Base-by-base conservation (phyloP, 1,284 basidiomycete species). In the Microbotryum violaceum region DNA sequence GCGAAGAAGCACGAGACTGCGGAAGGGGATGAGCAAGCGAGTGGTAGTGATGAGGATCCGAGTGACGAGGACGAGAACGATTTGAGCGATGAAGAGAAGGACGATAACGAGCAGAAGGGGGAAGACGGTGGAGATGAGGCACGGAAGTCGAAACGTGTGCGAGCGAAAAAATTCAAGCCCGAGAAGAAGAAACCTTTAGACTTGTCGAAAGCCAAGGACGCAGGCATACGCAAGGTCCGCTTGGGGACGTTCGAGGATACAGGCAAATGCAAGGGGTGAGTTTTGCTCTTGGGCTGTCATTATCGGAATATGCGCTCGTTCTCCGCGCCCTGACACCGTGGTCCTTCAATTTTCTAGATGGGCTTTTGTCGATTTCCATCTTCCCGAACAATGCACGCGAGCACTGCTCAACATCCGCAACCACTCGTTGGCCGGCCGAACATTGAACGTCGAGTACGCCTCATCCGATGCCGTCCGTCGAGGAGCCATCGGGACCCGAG, bases 191-290 rank as follows among this genome's bases (percentile, higher is more conserved):
- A 65, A 52, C 61, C 61, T 42, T 51, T 61, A 23, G 61, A 66
- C 49, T 57, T 68, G 12, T 33, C 59, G 5, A 56, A 69, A 44
- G 65, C 67, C 33, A 61, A 69, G 64, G 70, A 57, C 1, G 76
- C 76, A 29, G 92, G 91, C 75, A 85, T 97, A 76, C 83, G 89
- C 65, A 92, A 92, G 74, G 80, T 97, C 31, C 84, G 94, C 5
- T 82, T 98, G 81, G 92, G 91, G 2, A 92, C 91, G 20, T 98
- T 98, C 70, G 91, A 97, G 74, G 94, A 97, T 75, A 88, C 83
- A 58, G 91, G 91, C 7, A 79, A 85, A 65, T 97, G 94, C 77
- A 98, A 97, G 81, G 94, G 94, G 89, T 96, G 73, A 67, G 81
- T 52, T 23, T 16, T 7, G 6, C 5, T 46, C 12, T 3, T 42